These are phyloP conservation scores for Lippia alba DNA, from an alignment of 305 asterid genomes.

Conservation along the genomic window DNA sequence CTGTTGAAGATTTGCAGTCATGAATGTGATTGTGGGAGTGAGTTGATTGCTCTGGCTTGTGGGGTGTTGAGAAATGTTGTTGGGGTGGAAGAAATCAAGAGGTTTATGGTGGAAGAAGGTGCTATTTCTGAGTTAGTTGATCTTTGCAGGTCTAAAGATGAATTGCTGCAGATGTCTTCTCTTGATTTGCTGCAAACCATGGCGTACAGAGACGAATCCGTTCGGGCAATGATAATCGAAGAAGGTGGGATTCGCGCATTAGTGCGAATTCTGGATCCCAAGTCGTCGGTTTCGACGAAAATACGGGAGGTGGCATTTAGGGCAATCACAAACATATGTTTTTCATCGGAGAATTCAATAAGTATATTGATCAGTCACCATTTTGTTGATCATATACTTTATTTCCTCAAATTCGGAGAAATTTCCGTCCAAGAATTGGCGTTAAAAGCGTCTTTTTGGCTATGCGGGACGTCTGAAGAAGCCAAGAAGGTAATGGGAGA, in stretches of 20 bases:
- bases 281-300: conserved; percentile 54
- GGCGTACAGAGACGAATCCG: conserved; percentile 69
- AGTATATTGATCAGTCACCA: conserved; percentile 46
- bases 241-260: conserved; percentile 75
- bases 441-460: conserved; percentile 81
- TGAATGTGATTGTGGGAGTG: conserved; percentile 35
- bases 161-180: conserved; percentile 54
- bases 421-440: conserved; percentile 72
- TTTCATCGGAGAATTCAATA: conserved; percentile 50
- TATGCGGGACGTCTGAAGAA: conserved; percentile 74
- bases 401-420: conserved; percentile 69
- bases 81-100: conserved; percentile 84
- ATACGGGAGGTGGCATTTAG: conserved; percentile 76
- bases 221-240: conserved; percentile 48
- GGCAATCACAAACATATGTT: conserved; percentile 65
- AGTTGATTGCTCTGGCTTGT: conserved; percentile 58
- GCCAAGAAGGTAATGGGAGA: conserved; percentile 91
- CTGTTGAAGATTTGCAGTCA: conserved; percentile 69
- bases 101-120: conserved; percentile 86
- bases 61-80: conserved; percentile 85
- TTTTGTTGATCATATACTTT: conserved; percentile 67
- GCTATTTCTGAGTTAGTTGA: conserved; percentile 56
- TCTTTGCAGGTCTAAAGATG: conserved; percentile 62
- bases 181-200: conserved; percentile 75
- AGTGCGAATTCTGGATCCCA: conserved; percentile 69